Base-by-base conservation (phyloP, 805 yeast species). In the Schizosaccharomyces japonicus region DNA sequence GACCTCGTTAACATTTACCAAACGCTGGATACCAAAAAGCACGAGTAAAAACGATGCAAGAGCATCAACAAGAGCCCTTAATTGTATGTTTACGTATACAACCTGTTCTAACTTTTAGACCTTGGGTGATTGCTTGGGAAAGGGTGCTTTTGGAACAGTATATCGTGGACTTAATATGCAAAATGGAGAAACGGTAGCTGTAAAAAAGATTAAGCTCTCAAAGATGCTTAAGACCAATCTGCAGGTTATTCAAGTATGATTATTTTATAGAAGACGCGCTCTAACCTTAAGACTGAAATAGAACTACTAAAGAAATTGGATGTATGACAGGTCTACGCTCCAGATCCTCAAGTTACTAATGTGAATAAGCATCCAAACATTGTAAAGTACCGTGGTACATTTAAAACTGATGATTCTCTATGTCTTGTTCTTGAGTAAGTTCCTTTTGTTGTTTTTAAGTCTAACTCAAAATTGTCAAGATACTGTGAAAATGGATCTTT, bases 91-190 rank as follows among this genome's bases (percentile, higher is more conserved):
- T n/a, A n/a, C n/a, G n/a, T n/a, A n/a, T n/a, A n/a, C n/a, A n/a
- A n/a, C n/a, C n/a, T n/a, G n/a, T n/a, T n/a, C n/a, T n/a, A 5
- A 19, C 23, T 19, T 6, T 8, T 57, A 63, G 54, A 54, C 63
- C 2, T 52, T 66, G 15, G 69, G 69, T 45, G 78, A 75, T 45
- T 69, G 78, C 32, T 66, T 90, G 2, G 98, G 96, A 2, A 72
- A 72, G 50, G 98, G 98, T 1, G 95, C 95, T 0, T 84, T 75
- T 58, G 96, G 95, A 1, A 72, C 73, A 34, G 95, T 87, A 3
- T 84, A 77, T 60, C 70, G 72, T 50, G 94, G 87, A 0, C 63
- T 75, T 27, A 80, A 83, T 55, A 61, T 69, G 50, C 66, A 64
- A 48, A 79, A 85, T 0, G 73, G 73, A 5, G 76, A 74, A 48